phyloP scores from a whole-genome alignment of 495 filamentous ascomycete genomes.

The Tetracladium marchalianum region DNA sequence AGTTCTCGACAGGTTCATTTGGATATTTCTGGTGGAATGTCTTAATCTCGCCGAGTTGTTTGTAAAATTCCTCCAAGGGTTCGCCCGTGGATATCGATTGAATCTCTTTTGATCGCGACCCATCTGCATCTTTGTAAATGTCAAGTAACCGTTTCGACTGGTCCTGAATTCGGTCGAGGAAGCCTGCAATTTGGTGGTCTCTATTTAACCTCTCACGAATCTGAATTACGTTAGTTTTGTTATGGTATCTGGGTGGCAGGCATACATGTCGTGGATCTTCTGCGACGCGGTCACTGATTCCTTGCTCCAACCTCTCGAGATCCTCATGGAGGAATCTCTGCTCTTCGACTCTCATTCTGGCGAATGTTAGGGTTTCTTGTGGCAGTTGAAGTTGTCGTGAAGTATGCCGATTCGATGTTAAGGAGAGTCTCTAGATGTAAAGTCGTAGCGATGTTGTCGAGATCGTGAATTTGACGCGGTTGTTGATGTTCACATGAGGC shows the following conservation, averaged over 20 bases:
- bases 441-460: background rate
- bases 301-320: conserved; percentile 87
- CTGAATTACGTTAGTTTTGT: conserved; percentile 34
- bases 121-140: conserved; percentile 75
- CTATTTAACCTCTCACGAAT: conserved; percentile 75
- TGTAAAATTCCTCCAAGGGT: conserved; percentile 86
- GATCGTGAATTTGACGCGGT: background rate
- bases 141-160: conserved; percentile 74
- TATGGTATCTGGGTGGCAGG: background rate
- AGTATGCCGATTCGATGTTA: background rate
- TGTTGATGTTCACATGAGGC: background rate
- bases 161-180: conserved; percentile 73
- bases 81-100: conserved; percentile 80
- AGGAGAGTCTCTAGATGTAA: background rate
- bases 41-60: conserved; percentile 68
- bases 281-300: conserved; percentile 75
- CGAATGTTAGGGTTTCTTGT: background rate
- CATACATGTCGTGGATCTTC: conserved; percentile 83
- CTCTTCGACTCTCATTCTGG: conserved; percentile 77
- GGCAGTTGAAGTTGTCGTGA: background rate
- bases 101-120: conserved; percentile 63
- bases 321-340: conserved; percentile 92
- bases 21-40: conserved; percentile 85
- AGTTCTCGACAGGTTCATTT: conserved; percentile 89
- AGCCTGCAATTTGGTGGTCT: conserved; percentile 85